Percentiles rank a stretch among this genome's conserved stretches.
phyloP scores from a whole-genome alignment of 1,284 basidiomycete species.

The Ganoderma leucocontextum region DNA sequence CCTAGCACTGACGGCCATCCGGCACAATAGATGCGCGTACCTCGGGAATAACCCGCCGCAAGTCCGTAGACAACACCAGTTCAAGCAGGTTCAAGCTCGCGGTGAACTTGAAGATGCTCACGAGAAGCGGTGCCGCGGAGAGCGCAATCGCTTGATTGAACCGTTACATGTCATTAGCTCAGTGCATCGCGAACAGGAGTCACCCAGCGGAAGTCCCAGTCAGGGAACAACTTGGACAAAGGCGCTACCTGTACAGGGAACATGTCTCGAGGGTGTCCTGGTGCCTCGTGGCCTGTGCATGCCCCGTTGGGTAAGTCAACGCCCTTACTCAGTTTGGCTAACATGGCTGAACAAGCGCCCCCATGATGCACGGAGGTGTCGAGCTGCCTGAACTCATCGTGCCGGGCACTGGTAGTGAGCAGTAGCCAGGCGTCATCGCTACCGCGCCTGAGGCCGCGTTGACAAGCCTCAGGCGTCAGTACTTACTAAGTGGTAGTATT shows the following conservation, averaged over 20 bases:
- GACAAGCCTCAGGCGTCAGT: background rate
- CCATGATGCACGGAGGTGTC: background rate
- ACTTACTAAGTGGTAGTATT: background rate
- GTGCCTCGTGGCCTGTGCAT: conserved; percentile 21
- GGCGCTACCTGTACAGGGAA: conserved; percentile 11
- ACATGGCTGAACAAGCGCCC: background rate
- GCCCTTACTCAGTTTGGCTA: conserved; percentile 13
- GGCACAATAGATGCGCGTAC: background rate
- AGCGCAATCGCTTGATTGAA: background rate
- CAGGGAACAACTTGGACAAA: conserved; percentile 16
- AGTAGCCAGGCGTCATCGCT: background rate
- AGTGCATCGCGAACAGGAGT: conserved; percentile 11
- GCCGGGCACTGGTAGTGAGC: background rate
- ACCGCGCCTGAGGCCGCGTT: background rate
- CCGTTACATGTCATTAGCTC: background rate
- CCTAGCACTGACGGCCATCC: background rate
- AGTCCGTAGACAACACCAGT: background rate
- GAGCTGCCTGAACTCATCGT: background rate
- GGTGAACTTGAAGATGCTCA: background rate
- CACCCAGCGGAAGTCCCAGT: conserved; percentile 12
- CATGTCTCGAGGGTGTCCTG: conserved; percentile 1
- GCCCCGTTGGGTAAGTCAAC: conserved; percentile 16
- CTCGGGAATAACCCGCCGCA: background rate
- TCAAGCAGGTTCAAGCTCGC: background rate
- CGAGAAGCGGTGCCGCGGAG: background rate